A percentile compares a stretch with the other conserved stretches of the same genome.
These are phyloP conservation scores for Tolypocladium cylindrosporum DNA, from an alignment of 2,329 filamentous ascomycete species.

Conservation along the genomic window DNA sequence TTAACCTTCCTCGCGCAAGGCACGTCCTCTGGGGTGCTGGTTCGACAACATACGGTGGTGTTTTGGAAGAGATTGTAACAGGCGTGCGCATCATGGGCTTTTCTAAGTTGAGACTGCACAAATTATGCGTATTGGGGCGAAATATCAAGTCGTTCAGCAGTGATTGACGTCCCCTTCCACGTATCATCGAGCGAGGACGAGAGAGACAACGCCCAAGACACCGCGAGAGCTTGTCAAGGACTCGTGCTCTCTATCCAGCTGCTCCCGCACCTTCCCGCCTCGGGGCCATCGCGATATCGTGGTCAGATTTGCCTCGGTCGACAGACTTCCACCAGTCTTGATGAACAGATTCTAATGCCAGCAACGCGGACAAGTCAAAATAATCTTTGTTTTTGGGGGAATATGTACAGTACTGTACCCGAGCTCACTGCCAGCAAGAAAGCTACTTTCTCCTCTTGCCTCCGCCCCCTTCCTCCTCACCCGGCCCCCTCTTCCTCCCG, in stretches of 20 bases:
- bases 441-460: slow-evolving; percentile 23
- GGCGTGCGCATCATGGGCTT: neutral
- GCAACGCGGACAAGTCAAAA: neutral
- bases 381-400: neutral
- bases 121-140: neutral
- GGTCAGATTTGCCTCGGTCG: neutral
- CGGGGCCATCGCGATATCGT: neutral
- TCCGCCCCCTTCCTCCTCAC: slow-evolving; percentile 26
- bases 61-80: neutral
- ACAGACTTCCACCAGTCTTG: neutral
- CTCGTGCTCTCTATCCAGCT: too few relatives aligned
- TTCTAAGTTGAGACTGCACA: neutral
- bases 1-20: neutral
- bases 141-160: neutral
- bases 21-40: neutral
- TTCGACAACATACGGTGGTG: neutral
- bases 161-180: neutral
- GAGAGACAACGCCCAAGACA: slow-evolving; percentile 5
- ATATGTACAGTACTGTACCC: neutral
- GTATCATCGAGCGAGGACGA: slow-evolving; percentile 4
- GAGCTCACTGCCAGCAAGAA: neutral
- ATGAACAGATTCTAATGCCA: neutral
- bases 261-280: too few relatives aligned
- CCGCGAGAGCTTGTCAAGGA: neutral
- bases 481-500: slow-evolving; percentile 56